phyloP scores from a whole-genome alignment of 2,329 filamentous ascomycete species.

The Apiospora sp. region DNA sequence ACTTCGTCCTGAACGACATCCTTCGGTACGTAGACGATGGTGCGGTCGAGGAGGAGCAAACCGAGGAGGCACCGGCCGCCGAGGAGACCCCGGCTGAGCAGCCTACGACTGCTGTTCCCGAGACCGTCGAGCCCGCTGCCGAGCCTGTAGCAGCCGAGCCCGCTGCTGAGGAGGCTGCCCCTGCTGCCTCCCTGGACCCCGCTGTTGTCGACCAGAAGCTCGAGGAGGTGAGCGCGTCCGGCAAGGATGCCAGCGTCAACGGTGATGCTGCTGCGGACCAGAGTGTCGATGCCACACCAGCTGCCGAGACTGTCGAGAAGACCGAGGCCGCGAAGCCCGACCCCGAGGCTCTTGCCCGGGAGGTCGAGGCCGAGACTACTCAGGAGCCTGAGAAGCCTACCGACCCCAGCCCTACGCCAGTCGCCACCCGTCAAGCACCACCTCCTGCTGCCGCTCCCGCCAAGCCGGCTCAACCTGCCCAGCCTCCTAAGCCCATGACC shows the following conservation, averaged over 20 bases:
- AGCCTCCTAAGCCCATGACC: conserved; percentile 69
- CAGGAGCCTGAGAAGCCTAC: conserved; percentile 73
- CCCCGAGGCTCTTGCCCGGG: conserved; percentile 58
- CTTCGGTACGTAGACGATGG: conserved; percentile 86
- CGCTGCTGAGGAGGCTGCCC: conserved; percentile 38
- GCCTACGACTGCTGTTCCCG: conserved; percentile 44
- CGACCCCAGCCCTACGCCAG: conserved; percentile 64
- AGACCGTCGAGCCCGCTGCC: conserved; percentile 29
- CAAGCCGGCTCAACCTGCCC: conserved; percentile 53
- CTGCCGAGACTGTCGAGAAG: conserved; percentile 31
- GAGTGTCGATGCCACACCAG: conserved; percentile 42
- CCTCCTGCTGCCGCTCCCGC: conserved; percentile 53
- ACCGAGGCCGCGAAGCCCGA: conserved; percentile 45
- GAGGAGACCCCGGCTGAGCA: conserved; percentile 37
- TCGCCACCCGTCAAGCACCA: conserved; percentile 57
- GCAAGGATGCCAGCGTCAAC: conserved; percentile 52
- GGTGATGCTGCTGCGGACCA: conserved; percentile 47
- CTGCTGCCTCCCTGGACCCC: conserved; percentile 44
- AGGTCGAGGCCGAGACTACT: conserved; percentile 62
- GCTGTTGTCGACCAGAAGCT: conserved; percentile 76
- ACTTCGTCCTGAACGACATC: conserved; percentile 98
- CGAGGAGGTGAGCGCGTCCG: conserved; percentile 63
- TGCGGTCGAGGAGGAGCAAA: conserved; percentile 77
- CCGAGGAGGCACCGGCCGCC: conserved; percentile 46
- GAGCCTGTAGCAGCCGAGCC: conserved; percentile 44